Conservation (phyloP, 371 early-diverging fungal genomes). For the Batkoa obscura region DNA sequence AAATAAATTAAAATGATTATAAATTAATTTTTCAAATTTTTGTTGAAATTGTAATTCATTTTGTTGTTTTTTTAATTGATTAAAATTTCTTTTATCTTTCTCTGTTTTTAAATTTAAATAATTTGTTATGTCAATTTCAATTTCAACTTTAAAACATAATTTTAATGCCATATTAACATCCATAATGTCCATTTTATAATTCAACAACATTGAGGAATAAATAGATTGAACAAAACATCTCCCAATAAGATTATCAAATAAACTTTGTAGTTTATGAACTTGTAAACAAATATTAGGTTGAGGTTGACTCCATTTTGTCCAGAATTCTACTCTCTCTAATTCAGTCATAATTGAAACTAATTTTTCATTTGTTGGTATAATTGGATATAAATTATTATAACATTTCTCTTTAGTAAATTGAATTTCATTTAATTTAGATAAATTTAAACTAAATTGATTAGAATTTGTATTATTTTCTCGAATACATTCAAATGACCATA, state of each 20-base stretch:
- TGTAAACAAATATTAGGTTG: neutral
- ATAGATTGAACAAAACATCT: neutral
- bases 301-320: conserved; percentile 5
- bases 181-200: neutral
- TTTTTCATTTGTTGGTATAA: neutral
- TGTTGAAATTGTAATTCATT: neutral
- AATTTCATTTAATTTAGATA: neutral
- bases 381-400: neutral
- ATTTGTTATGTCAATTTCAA: neutral
- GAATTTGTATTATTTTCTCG: neutral
- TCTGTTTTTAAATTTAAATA: conserved; percentile 3
- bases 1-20: neutral
- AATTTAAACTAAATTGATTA: neutral
- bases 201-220: neutral
- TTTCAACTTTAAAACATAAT: neutral
- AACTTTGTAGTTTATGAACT: neutral
- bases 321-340: neutral
- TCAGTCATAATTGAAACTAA: neutral
- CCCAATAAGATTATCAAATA: neutral
- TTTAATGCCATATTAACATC: neutral
- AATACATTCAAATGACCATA: conserved; percentile 4
- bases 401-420: no score
- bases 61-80: neutral
- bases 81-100: neutral
- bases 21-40: neutral